Percentiles rank a stretch among this genome's conserved stretches.
These are phyloP conservation scores for Cyberlindnera xishuangbannaensis DNA, from an alignment of 805 yeast genomes.

Conservation along the genomic window DNA sequence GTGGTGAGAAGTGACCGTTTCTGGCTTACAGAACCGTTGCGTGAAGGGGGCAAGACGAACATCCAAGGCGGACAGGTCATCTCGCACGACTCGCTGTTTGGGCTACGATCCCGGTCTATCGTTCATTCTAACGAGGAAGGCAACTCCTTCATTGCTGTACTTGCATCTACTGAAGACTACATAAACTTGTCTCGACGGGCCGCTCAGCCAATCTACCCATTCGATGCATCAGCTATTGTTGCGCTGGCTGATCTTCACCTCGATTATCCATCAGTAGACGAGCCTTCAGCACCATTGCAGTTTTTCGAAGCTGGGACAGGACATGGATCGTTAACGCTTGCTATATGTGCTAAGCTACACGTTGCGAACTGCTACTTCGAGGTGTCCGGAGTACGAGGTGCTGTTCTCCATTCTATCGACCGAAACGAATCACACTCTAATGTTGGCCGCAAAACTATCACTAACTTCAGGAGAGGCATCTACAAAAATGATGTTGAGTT, in stretches of 20 bases:
- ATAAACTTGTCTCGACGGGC: constrained; percentile 34
- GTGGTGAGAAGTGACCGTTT: constrained; percentile 15
- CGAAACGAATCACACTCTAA: constrained; percentile 33
- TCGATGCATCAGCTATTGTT: constrained; percentile 44
- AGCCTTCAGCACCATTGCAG: constrained; percentile 28
- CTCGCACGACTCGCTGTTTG: constrained; percentile 35
- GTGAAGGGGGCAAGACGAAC: constrained; percentile 15
- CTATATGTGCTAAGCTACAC: constrained; percentile 37
- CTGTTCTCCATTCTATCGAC: constrained; percentile 42
- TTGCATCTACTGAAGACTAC: constrained; percentile 44
- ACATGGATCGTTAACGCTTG: constrained; percentile 44
- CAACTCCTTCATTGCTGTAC: constrained; percentile 29
- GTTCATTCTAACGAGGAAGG: constrained; percentile 22
- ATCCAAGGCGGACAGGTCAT: constrained; percentile 23
- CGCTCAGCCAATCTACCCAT: constrained; percentile 47
- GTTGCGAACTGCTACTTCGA: constrained; percentile 36
- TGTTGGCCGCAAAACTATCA: constrained; percentile 36
- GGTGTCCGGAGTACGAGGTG: constrained; percentile 31
- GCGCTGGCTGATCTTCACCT: constrained; percentile 40
- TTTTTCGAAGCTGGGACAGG: constrained; percentile 52
- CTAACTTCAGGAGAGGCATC: constrained; percentile 37
- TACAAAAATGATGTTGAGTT: constrained; percentile 41
- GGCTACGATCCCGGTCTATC: constrained; percentile 30
- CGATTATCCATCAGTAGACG: constrained; percentile 30
- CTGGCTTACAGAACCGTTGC: constrained; percentile 25